Evolutionary conservation across 1,284 basidiomycete genomes (phyloP), one percentile per base, ranked within the genome.

Genomic region (Moesziomyces parantarcticus): DNA sequence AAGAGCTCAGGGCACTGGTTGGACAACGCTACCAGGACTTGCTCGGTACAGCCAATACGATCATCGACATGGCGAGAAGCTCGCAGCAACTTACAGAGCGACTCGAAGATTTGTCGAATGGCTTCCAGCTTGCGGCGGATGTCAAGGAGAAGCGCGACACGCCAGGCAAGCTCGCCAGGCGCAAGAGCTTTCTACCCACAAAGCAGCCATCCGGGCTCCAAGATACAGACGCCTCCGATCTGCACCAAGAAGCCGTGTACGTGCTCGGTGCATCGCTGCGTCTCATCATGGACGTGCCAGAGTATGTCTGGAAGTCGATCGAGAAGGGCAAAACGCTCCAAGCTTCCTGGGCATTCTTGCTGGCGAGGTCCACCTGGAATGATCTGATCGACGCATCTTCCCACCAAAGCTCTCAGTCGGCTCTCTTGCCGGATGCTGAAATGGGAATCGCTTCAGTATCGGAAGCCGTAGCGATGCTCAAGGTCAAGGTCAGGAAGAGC

Each of bases 11-110:
- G 10, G 46, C 44, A 5, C 75, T 81, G 7, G 79, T 81, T 0
- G 75, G 76, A 20, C 65, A 78, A 41, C 58, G 75, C 16, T 81
- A 79, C 46, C 49, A 72, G 34, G 79, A 80, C 34, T 54, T 81
- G 44, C 68, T 81, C 13, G 64, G 64, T 43, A 74, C 79, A 18
- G 77, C 79, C 39, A 71, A 67, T 44, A 73, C 78, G 22, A 74
- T 81, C 58, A 74, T 78, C 34, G 66, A 70, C 49, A 81, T 81
- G 75, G 66, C 72, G 16, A 44, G 48, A 16, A 72, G 69, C 50
- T 66, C 78, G 5, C 42, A 44, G 6, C 58, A 70, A 22, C 69
- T 81, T 39, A 60, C 62, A 23, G 34, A 58, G 11, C 49, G 67
- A 29, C 64, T 81, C 16, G 22, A 55, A 1, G 32, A 59, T 21